These are phyloP conservation scores for Sistotremastrum niveocremeum DNA, from an alignment of 768 basidiomycete genomes.

Conservation along the genomic window DNA sequence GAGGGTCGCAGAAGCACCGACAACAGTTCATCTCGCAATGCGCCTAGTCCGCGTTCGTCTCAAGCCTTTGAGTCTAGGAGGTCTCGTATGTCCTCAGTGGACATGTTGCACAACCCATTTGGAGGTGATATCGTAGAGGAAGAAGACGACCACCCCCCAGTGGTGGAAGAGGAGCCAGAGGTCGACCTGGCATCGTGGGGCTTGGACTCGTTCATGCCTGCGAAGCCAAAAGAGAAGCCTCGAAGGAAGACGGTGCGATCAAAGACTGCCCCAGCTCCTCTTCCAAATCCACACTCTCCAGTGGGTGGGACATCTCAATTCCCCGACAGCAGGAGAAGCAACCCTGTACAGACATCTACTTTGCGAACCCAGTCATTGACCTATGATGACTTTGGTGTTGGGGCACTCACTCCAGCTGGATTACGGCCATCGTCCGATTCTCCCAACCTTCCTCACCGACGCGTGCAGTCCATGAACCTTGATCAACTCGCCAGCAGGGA, in stretches of 20 bases:
- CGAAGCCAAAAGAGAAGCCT: constrained; percentile 27
- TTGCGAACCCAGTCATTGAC: constrained; percentile 43
- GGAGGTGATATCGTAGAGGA: constrained; percentile 38
- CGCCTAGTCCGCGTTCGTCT: constrained; percentile 27
- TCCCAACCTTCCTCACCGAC: too few species aligned
- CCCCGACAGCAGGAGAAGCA: constrained; percentile 1
- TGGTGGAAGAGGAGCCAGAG: constrained; percentile 39
- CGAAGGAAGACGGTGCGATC: constrained; percentile 26
- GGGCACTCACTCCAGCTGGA: constrained; percentile 22
- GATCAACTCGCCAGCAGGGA: too few species aligned
- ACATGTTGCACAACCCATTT: constrained; percentile 63
- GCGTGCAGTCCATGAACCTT: too few species aligned
- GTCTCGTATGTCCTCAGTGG: constrained; percentile 40
- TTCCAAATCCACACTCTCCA: constrained; percentile 29
- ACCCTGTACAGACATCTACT: too few species aligned
- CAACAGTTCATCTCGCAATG: constrained; percentile 53
- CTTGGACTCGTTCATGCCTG: constrained; percentile 55
- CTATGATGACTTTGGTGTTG: constrained; percentile 43
- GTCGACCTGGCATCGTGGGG: constrained; percentile 81
- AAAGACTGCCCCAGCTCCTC: constrained; percentile 22
- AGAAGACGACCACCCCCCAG: constrained; percentile 28
- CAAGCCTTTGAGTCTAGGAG: constrained; percentile 33
- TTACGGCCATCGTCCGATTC: neutral
- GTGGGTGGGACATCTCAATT: neutral
- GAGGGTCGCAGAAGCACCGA: constrained; percentile 41